phyloP scores from a whole-genome alignment of 2,329 filamentous ascomycete species.

The Aureobasidium uvarum region DNA sequence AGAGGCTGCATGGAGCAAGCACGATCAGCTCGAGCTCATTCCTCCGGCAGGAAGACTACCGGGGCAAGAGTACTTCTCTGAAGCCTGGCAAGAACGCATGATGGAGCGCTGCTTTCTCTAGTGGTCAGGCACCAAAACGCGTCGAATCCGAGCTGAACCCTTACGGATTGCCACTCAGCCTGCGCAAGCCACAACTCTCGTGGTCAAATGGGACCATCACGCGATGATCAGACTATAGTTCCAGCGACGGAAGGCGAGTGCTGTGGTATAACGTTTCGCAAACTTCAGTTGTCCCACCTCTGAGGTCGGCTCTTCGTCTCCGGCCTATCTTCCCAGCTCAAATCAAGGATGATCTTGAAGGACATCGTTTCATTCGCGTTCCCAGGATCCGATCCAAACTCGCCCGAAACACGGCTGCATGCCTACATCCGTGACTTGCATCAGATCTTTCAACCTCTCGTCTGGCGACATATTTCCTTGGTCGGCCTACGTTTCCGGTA shows the following conservation, averaged over 20 bases:
- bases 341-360: background rate
- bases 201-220: background rate
- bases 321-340: background rate
- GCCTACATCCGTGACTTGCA: background rate
- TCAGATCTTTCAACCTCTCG: background rate
- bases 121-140: background rate
- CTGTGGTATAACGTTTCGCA: conserved; percentile 12
- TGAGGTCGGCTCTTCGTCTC: background rate
- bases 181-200: background rate
- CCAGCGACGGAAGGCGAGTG: background rate
- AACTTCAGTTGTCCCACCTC: background rate
- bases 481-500: background rate
- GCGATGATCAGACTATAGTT: background rate
- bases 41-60: background rate
- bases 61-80: background rate
- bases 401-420: background rate
- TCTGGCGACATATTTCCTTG: background rate
- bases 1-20: background rate
- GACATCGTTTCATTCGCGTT: background rate
- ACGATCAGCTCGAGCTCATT: background rate
- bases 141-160: background rate
- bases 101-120: background rate
- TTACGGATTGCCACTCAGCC: background rate
- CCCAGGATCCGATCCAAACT: background rate
- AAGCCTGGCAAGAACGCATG: background rate